A percentile compares a stretch with the other conserved stretches of the same genome.
Conservation (phyloP, 108 stramenopile genomes). For the Discostella pseudostelligera region DNA sequence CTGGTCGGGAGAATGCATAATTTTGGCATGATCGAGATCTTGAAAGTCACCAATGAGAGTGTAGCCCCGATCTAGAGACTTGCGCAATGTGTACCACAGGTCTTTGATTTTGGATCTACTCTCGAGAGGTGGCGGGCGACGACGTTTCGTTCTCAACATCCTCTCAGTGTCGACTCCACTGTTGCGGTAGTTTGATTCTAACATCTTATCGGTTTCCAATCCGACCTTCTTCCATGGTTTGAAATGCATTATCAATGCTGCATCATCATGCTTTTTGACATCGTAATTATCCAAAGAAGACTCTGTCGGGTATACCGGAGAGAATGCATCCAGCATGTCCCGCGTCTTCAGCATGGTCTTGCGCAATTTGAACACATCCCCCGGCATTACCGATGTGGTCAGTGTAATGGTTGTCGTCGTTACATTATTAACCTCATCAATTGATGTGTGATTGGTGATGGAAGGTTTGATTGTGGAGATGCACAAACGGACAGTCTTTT, state of each 20-base stretch:
- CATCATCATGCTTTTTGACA: constrained; percentile 4
- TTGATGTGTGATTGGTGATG: not conserved
- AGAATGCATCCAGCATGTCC: constrained; percentile 45
- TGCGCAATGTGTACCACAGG: constrained; percentile 32
- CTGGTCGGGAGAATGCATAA: constrained; percentile 18
- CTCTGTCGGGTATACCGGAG: constrained; percentile 33
- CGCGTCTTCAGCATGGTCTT: constrained; percentile 43
- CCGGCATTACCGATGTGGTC: constrained; percentile 22
- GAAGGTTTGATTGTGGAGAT: constrained; percentile 18
- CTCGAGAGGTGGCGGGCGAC: not conserved
- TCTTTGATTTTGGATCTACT: constrained; percentile 11
- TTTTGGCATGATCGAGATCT: constrained; percentile 44
- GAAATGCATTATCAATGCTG: not conserved
- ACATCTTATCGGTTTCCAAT: not conserved
- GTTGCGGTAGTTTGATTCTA: not conserved
- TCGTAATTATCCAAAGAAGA: constrained; percentile 13
- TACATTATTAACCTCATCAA: not conserved
- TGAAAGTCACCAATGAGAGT: constrained; percentile 47
- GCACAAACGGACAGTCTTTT: constrained; percentile 39
- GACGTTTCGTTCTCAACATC: not conserved
- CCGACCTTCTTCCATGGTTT: not conserved
- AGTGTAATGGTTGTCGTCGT: not conserved
- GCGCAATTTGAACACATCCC: constrained; percentile 25
- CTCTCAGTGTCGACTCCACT: not conserved
- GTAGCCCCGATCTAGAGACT: constrained; percentile 36